These are phyloP conservation scores for Parietaria judaica DNA, from an alignment of 306 rosid genomes.

Conservation along the genomic window DNA sequence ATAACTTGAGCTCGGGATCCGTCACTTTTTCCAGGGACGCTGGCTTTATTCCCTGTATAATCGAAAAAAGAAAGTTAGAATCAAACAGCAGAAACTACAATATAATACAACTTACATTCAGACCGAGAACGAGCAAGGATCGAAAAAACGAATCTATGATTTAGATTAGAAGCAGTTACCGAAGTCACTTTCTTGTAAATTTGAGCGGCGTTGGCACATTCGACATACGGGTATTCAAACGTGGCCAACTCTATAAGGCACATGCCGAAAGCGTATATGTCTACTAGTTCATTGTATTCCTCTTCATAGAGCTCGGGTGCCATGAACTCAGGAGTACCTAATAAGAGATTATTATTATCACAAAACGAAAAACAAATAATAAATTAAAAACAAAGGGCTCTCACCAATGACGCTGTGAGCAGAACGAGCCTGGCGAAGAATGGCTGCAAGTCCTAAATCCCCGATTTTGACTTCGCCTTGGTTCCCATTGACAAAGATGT, in stretches of 20 bases:
- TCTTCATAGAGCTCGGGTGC: conserved; percentile 98
- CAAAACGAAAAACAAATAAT: background rate
- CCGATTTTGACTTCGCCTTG: conserved; percentile 99
- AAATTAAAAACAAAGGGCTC: conserved; percentile 16
- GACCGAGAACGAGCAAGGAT: too few species aligned
- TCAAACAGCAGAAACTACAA: too few species aligned
- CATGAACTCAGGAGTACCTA: conserved; percentile 98
- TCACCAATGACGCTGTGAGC: conserved; percentile 97
- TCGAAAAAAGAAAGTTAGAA: too few species aligned
- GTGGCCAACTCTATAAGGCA: conserved; percentile 93
- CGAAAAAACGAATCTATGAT: background rate
- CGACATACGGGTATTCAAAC: conserved; percentile 80
- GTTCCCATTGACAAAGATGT: conserved; percentile 93
- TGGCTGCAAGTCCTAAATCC: conserved; percentile 90
- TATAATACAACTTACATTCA: too few species aligned
- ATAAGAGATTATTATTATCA: conserved; percentile 16
- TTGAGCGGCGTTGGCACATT: conserved; percentile 98
- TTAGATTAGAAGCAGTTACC: conserved; percentile 41
- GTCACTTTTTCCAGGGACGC: conserved; percentile 78
- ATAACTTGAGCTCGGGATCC: conserved; percentile 56
- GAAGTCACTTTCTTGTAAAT: conserved; percentile 97
- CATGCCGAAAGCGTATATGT: conserved; percentile 97
- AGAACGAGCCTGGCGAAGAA: conserved; percentile 77
- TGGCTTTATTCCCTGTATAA: conserved; percentile 73
- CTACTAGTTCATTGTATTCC: conserved; percentile 95